Percentiles rank a stretch among this genome's conserved stretches.
phyloP scores from a whole-genome alignment of 2,329 filamentous ascomycete genomes.

The Ceratocystis cacaofunesta region DNA sequence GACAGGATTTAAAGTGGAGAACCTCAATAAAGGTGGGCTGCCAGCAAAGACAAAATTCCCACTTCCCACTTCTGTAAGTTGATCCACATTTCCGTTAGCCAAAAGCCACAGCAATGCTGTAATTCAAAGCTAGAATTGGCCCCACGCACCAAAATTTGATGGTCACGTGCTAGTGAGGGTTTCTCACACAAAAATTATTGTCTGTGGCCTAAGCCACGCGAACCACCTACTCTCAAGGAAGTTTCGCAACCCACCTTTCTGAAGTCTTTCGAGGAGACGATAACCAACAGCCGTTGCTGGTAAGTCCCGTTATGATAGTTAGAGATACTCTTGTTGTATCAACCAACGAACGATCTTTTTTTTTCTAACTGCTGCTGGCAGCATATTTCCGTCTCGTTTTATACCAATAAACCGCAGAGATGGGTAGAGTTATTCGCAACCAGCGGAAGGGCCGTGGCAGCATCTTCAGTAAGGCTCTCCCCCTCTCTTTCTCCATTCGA shows the following conservation, averaged over 20 bases:
- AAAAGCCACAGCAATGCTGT: neutral
- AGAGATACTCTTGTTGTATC: slow-evolving; percentile 6
- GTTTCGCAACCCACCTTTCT: slow-evolving; percentile 17
- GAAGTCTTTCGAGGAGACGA: slow-evolving; percentile 18
- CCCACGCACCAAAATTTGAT: slow-evolving; percentile 10
- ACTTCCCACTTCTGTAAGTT: neutral
- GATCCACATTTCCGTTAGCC: slow-evolving; percentile 5
- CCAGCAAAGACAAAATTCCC: neutral
- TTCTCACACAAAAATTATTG: slow-evolving; percentile 18
- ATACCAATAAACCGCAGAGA: slow-evolving; percentile 22
- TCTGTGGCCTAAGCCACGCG: slow-evolving; percentile 15
- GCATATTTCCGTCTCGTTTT: slow-evolving; percentile 18
- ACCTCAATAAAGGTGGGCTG: neutral
- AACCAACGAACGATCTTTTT: neutral
- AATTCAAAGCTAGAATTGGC: neutral
- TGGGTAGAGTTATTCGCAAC: slow-evolving; percentile 51
- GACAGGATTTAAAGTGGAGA: neutral
- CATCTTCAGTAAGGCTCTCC: slow-evolving; percentile 38
- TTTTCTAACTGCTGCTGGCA: slow-evolving; percentile 18
- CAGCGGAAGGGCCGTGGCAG: slow-evolving; percentile 47
- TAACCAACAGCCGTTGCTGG: slow-evolving; percentile 17
- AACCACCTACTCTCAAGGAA: slow-evolving; percentile 17
- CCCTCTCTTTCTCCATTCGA: slow-evolving; percentile 18
- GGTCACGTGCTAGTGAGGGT: slow-evolving; percentile 17
- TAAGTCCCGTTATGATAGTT: slow-evolving; percentile 14